phyloP scores from a whole-genome alignment of 1,284 basidiomycete genomes.

The Ganoderma boninense region DNA sequence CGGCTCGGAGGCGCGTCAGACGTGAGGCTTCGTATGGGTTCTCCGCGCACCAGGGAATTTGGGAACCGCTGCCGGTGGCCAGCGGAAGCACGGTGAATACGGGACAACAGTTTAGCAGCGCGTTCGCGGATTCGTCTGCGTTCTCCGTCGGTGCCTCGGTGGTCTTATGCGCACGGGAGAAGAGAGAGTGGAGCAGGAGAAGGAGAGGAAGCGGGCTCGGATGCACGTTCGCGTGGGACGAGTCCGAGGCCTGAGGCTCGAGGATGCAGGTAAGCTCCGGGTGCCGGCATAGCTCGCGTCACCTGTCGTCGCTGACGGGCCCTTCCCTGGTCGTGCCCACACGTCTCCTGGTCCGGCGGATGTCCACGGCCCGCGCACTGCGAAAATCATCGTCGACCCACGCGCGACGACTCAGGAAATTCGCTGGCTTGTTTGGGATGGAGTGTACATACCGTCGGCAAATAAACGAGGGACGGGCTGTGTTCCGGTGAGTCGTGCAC shows the following conservation, averaged over 20 bases:
- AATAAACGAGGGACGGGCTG: not conserved
- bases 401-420: too few relatives aligned
- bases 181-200: not conserved
- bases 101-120: not conserved
- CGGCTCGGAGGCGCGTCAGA: not conserved
- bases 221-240: not conserved
- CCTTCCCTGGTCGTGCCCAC: not conserved
- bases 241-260: too few relatives aligned
- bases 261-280: not conserved
- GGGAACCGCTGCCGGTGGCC: not conserved
- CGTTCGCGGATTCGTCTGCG: not conserved
- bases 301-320: not conserved
- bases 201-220: not conserved
- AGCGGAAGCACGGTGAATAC: not conserved
- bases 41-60: not conserved
- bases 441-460: not conserved
- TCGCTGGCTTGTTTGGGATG: not conserved
- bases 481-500: not conserved
- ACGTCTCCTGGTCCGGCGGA: not conserved
- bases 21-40: too few relatives aligned
- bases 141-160: not conserved
- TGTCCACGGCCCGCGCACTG: not conserved
- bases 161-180: not conserved
- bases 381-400: not conserved
- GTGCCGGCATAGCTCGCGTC: not conserved